Percentiles rank a stretch among this genome's conserved stretches.
phyloP scores from a whole-genome alignment of 305 asterid species.

The Fraxinus albicans region DNA sequence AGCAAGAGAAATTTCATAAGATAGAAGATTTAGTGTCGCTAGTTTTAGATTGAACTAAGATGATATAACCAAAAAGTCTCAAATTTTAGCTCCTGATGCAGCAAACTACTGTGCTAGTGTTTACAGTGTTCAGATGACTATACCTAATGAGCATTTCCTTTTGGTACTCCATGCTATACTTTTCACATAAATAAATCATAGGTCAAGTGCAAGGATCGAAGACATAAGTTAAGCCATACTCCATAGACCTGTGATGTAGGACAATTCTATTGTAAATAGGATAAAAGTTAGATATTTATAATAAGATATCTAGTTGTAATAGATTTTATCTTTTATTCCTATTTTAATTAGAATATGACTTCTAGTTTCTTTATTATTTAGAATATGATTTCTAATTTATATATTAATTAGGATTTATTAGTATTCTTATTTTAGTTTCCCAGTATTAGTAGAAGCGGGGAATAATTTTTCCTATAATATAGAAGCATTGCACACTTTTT shows the following conservation, averaged over 20 bases:
- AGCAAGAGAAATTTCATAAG: background rate
- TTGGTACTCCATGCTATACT: background rate
- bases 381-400: background rate
- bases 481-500: background rate
- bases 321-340: background rate
- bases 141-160: background rate
- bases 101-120: background rate
- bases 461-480: background rate
- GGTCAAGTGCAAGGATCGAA: conserved; percentile 2
- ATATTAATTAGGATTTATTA: background rate
- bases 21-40: background rate
- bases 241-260: background rate
- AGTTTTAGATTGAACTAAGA: conserved; percentile 4
- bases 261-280: background rate
- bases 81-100: background rate
- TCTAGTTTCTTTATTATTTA: background rate
- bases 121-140: background rate
- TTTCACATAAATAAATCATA: conserved; percentile 1
- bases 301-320: background rate
- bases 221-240: background rate
- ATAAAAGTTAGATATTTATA: background rate
- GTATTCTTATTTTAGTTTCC: background rate
- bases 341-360: background rate
- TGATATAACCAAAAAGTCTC: background rate
- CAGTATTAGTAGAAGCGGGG: background rate